Percentiles rank a stretch among this genome's conserved stretches.
phyloP scores from a whole-genome alignment of 2,329 filamentous ascomycete genomes.

The Pyrenochaeta sp. region DNA sequence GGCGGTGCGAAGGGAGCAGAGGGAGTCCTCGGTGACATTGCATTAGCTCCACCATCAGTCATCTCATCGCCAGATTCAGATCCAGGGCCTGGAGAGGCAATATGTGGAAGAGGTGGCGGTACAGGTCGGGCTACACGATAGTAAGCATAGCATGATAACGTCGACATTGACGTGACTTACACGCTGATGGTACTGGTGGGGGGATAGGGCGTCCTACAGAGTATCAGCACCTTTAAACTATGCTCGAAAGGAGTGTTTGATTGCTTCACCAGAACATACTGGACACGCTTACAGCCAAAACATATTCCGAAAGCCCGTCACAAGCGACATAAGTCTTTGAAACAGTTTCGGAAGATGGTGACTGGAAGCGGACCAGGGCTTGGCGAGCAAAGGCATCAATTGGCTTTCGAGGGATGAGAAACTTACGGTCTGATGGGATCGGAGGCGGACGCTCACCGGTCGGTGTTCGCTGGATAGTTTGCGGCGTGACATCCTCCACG shows the following conservation, averaged over 20 bases:
- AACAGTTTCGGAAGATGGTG: constrained; percentile 38
- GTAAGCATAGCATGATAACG: background rate
- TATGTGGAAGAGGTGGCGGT: constrained; percentile 62
- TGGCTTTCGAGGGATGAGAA: constrained; percentile 49
- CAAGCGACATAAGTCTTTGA: constrained; percentile 44
- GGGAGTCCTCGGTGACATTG: constrained; percentile 38
- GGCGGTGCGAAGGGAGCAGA: constrained; percentile 38
- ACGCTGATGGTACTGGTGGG: constrained; percentile 47
- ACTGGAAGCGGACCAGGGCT: constrained; percentile 32
- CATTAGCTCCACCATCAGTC: constrained; percentile 48
- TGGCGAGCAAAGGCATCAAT: constrained; percentile 27
- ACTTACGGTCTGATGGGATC: constrained; percentile 62
- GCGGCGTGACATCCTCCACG: constrained; percentile 61
- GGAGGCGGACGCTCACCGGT: constrained; percentile 52
- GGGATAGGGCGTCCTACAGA: constrained; percentile 52
- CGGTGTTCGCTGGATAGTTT: constrained; percentile 52
- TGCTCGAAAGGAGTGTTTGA: background rate
- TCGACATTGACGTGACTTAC: constrained; percentile 29
- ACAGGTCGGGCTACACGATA: constrained; percentile 66
- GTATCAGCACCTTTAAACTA: constrained; percentile 21
- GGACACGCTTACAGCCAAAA: constrained; percentile 50
- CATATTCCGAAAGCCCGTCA: constrained; percentile 46
- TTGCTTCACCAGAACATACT: constrained; percentile 42
- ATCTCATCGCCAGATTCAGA: constrained; percentile 91
- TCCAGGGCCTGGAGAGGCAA: constrained; percentile 75